Evolutionary conservation across 2,329 filamentous ascomycete species (phyloP), one percentile per base, ranked within the genome.

Genomic region (Monilinia polystroma): DNA sequence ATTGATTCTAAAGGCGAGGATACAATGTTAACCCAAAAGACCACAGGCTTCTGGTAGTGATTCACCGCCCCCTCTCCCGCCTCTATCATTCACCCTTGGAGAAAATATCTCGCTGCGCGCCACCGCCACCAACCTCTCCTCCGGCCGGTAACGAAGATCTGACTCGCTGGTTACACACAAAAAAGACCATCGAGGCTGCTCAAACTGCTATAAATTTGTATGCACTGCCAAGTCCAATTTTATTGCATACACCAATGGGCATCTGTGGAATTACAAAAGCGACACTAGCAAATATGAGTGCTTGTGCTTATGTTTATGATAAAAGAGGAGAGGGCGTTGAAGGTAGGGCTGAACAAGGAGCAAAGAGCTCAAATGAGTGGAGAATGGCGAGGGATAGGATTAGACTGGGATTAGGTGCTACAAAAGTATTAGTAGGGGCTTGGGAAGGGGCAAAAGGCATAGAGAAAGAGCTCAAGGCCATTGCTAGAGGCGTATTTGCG

Each of bases 111-210:
- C 56, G 62, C 14, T 73, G 69, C n/a, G 68, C 71, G 12, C 70
- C 64, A n/a, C 71, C 69, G 18, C 66, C 69, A 20, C 58, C 62
- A 5, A 62, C 58, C 10, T 63, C 59, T 14, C 53, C 67, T 6
- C 12, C 29, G 3, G 55, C 55, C 6, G 66, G 60, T 23, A 54
- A 63, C 20, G 68, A 71, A 65, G 67, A 69, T 10, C 64, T 47
- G 8, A 66, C 65, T 12, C 63, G 68, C 38, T 72, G 70, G 71
- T 59, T 74, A n/a, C 85, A 87, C 73, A 85, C 85, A 0, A 83
- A 83, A 63, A 88, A 88, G 72, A 85, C 86, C 2, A 80, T 88
- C 47, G 82, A 84, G 32, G 72, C 85, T 82, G 1, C 86, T 84
- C 12, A 86, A 85, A 71, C 84, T 83, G 57, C 81, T 87, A 53